Conservation (phyloP, 2,329 filamentous ascomycete species). For the Cladosporium halotolerans region DNA sequence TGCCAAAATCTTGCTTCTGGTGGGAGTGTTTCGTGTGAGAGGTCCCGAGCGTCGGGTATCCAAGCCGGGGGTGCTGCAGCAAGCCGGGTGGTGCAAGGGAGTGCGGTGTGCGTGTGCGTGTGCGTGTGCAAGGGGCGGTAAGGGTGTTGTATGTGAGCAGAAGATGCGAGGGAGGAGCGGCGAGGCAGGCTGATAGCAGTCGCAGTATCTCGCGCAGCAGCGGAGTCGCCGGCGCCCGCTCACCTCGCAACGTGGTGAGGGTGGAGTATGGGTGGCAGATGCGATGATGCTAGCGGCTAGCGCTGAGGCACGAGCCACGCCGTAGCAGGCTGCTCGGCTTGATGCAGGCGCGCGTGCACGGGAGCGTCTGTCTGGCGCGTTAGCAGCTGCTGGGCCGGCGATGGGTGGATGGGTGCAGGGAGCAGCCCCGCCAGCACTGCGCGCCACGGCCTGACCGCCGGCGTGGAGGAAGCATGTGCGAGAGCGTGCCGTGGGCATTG, state of each 20-base stretch:
- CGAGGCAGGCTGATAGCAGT: neutral
- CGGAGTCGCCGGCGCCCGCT: slow-evolving; percentile 1
- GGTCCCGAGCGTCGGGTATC: neutral
- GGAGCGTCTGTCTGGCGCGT: neutral
- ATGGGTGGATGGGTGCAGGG: too few relatives aligned
- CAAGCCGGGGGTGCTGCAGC: neutral
- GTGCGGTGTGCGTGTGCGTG: neutral
- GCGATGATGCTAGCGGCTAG: slow-evolving; percentile 6
- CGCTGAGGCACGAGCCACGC: slow-evolving; percentile 2
- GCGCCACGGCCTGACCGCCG: neutral
- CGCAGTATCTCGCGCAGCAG: neutral
- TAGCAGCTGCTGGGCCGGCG: too few relatives aligned
- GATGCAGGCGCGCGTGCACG: neutral
- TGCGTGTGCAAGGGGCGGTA: neutral
- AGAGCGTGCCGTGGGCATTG: slow-evolving; percentile 4
- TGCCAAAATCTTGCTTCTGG: too few relatives aligned
- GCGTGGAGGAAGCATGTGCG: neutral
- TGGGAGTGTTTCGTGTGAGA: neutral
- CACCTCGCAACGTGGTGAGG: neutral
- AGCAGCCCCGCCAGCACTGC: too few relatives aligned
- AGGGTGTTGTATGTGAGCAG: neutral
- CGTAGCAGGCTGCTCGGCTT: neutral
- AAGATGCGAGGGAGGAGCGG: neutral
- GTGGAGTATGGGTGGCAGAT: slow-evolving; percentile 8
- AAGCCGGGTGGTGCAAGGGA: neutral